phyloP scores from a whole-genome alignment of 2,329 filamentous ascomycete genomes.

The Ophiosphaerella narmari region DNA sequence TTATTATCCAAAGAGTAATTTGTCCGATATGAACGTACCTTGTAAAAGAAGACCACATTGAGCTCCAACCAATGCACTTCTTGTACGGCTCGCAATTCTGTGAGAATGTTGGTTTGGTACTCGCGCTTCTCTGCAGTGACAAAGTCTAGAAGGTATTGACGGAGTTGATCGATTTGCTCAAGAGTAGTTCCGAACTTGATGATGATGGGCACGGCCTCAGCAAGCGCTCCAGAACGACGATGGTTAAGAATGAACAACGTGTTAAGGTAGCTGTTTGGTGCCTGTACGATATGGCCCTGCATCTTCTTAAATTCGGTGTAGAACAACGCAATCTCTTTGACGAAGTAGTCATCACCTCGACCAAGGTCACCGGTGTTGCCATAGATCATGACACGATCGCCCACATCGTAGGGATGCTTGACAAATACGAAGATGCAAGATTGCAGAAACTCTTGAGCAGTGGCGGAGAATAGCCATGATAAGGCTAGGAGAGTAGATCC shows the following conservation, averaged over 20 bases:
- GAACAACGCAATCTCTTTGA: conserved; percentile 88
- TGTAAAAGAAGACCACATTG: conserved; percentile 97
- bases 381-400: conserved; percentile 89
- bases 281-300: conserved; percentile 94
- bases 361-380: conserved; percentile 81
- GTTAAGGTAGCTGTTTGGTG: conserved; percentile 92
- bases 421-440: conserved; percentile 95
- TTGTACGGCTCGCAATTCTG: conserved; percentile 77
- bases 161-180: conserved; percentile 80
- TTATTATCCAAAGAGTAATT: too few relatives aligned
- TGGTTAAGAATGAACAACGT: conserved; percentile 94
- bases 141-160: conserved; percentile 79
- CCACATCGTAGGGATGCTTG: conserved; percentile 96
- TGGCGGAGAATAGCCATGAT: conserved; percentile 90
- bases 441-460: conserved; percentile 91
- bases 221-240: conserved; percentile 83
- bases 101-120: conserved; percentile 83
- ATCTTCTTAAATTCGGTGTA: conserved; percentile 99
- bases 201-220: conserved; percentile 80
- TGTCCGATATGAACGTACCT: conserved; percentile 43
- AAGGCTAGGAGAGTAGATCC: conserved; percentile 86
- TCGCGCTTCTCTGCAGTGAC: conserved; percentile 86
- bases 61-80: conserved; percentile 85
- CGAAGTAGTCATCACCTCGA: conserved; percentile 90
- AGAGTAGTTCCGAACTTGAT: conserved; percentile 88